These are phyloP conservation scores for Peronospora farinosa DNA, from an alignment of 352 stramenopile genomes.

Conservation along the genomic window DNA sequence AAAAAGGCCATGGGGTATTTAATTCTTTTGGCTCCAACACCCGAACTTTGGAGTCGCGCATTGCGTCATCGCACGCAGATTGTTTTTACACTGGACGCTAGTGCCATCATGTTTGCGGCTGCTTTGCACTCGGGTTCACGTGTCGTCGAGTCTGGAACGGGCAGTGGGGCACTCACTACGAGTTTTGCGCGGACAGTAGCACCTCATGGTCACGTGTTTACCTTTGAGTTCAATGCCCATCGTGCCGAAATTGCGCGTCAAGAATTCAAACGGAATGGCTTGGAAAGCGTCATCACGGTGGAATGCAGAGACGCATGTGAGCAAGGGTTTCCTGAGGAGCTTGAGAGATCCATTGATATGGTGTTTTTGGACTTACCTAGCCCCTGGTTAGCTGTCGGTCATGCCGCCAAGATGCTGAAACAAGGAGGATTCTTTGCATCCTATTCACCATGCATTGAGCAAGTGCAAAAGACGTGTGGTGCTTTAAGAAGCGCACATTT, in stretches of 20 bases:
- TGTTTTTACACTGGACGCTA: conserved; percentile 93
- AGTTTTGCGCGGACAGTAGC: conserved; percentile 87
- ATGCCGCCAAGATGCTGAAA: conserved; percentile 91
- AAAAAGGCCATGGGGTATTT: conserved; percentile 83
- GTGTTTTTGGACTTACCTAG: conserved; percentile 98
- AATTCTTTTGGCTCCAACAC: conserved; percentile 92
- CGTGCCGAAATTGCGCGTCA: conserved; percentile 87
- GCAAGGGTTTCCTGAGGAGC: conserved; percentile 67
- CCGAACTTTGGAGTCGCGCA: conserved; percentile 94
- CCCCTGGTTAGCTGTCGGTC: conserved; percentile 92
- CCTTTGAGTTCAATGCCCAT: conserved; percentile 97
- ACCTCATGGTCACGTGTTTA: conserved; percentile 90
- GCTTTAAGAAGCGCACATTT: conserved; percentile 71
- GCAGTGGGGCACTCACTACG: conserved; percentile 90
- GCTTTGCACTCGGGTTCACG: conserved; percentile 86
- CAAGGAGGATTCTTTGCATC: conserved; percentile 89
- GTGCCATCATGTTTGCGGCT: conserved; percentile 88
- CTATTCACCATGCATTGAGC: conserved; percentile 99
- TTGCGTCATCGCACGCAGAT: conserved; percentile 95
- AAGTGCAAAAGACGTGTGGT: conserved; percentile 91
- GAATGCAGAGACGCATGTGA: conserved; percentile 94
- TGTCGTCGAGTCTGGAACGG: conserved; percentile 90
- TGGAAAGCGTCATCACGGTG: conserved; percentile 89
- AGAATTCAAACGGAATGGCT: conserved; percentile 91
- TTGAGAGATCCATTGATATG: conserved; percentile 84